Evolutionary conservation across 1,139 yeast species (phyloP), one percentile per base, ranked within the genome.

Genomic region (Yamadazyma oceani): DNA sequence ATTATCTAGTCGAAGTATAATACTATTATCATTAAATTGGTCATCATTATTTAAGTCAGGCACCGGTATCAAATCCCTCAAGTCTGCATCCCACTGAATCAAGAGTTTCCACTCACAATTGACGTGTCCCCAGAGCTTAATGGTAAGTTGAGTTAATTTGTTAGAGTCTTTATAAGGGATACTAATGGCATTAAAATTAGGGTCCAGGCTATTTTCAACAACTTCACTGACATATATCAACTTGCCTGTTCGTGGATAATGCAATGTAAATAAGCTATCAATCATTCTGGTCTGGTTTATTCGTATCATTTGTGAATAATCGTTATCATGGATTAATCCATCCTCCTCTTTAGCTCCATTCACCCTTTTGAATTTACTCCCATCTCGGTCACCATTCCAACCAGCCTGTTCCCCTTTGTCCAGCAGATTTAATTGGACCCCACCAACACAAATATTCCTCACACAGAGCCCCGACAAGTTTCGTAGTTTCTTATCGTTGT

Each of bases 161-260:
- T 49, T 47, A 12, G 35, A 14, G 11, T 35, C 29, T 3, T 39
- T 35, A 14, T 42, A 34, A 0, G 73, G 73, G 14, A 69, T 39
- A 5, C 53, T 42, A 2, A 68, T 41, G 5, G 46, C 49, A 17
- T 59, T 53, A 42, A 67, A 70, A 29, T 56, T 51, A 3, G 73
- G 73, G 35, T 55, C 54, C 49, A 55, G 45, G 35, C 53, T 57
- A 5, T 44, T 38, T 4, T 33, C 34, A 0, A 54, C 46, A 6
- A 65, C 53, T 39, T 67, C 74, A 44, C 74, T 68, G n/a, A 70
- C 52, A 43, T 68, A 66, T 3, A 68, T 34, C 27, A 64, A 41
- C 29, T 44, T 42, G 7, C 49, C 51, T 9, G 39, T 41, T 4
- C 38, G 38, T 1, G 41, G 37, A 17, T 55, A 41, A 39, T 64